A percentile compares a stretch with the other conserved stretches of the same genome.
Evolutionary conservation across 495 filamentous ascomycete genomes (phyloP).

Genomic region (Letharia lupina): DNA sequence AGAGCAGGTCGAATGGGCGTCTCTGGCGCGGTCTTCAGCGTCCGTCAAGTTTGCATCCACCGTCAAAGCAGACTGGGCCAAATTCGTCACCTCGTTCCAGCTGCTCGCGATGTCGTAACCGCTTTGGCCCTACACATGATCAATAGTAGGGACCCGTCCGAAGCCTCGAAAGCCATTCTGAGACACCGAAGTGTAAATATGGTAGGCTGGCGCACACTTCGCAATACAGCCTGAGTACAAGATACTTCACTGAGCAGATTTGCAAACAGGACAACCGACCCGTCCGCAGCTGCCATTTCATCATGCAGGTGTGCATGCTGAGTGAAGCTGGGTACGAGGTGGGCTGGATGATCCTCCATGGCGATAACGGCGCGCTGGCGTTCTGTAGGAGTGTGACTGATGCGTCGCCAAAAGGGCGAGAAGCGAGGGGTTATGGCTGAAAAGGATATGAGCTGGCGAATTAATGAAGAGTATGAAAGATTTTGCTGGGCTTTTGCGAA

Average conservation of each 20-base stretch:
- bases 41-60: too few species aligned
- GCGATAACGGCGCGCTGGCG: background rate
- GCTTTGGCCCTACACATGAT: too few species aligned
- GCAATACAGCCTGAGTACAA: too few species aligned
- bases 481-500: background rate
- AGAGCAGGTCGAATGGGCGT: background rate
- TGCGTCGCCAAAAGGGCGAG: background rate
- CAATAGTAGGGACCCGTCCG: too few species aligned
- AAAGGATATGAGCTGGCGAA: background rate
- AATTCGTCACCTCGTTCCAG: too few species aligned
- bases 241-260: too few species aligned
- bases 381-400: background rate
- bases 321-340: constrained; percentile 6
- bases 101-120: too few species aligned
- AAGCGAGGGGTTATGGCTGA: background rate
- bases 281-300: background rate
- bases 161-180: too few species aligned
- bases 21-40: background rate
- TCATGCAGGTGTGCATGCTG: background rate
- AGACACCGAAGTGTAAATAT: too few species aligned
- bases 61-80: too few species aligned
- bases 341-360: background rate
- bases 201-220: too few species aligned
- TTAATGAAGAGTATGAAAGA: background rate
- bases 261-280: background rate